phyloP scores from a whole-genome alignment of 1,284 basidiomycete genomes.

The Fomitopsis betulina region DNA sequence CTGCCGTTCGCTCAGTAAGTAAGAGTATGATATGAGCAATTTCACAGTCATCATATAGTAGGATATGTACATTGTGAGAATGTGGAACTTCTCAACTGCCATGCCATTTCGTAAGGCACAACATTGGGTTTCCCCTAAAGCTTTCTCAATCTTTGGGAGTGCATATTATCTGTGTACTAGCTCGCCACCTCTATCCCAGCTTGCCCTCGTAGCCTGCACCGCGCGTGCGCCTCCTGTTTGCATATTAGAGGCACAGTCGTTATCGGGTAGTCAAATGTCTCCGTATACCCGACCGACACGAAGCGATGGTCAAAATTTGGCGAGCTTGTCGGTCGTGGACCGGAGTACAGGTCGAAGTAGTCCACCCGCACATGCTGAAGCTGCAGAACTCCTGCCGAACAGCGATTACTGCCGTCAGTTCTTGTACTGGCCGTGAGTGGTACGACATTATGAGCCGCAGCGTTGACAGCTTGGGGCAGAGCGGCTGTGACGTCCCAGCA shows the following conservation, averaged over 20 bases:
- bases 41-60: too few relatives aligned
- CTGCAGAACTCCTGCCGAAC: neutral
- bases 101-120: too few relatives aligned
- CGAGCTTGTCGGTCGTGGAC: neutral
- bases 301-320: neutral
- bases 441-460: neutral
- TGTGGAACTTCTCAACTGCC: too few relatives aligned
- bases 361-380: neutral
- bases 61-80: neutral
- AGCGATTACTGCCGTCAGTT: neutral
- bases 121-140: too few relatives aligned
- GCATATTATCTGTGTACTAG: too few relatives aligned
- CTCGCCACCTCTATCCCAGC: too few relatives aligned
- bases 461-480: neutral
- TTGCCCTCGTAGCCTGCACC: neutral
- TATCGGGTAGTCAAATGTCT: neutral
- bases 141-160: too few relatives aligned
- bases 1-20: too few relatives aligned
- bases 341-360: neutral
- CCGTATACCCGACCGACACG: neutral
- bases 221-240: neutral
- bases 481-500: neutral
- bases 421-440: neutral
- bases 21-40: neutral
- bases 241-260: neutral